phyloP scores from a whole-genome alignment of 169 alveolate genomes.

The Plasmodium reichenowi region DNA sequence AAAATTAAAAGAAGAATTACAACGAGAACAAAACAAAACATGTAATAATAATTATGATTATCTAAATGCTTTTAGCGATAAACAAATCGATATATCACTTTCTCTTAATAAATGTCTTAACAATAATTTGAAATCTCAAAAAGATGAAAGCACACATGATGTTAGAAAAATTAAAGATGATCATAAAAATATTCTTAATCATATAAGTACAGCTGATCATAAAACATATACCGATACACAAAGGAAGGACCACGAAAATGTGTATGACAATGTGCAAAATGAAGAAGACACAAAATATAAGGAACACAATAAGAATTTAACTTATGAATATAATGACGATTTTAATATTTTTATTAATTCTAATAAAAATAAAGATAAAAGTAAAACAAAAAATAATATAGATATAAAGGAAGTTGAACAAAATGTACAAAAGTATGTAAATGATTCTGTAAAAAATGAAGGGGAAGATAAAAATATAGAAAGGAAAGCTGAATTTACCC shows the following conservation, averaged over 20 bases:
- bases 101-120: not conserved
- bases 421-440: no score
- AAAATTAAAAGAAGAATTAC: constrained; percentile 43
- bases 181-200: not conserved
- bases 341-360: constrained; percentile 49
- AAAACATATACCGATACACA: not conserved
- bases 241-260: not conserved
- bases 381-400: constrained; percentile 8
- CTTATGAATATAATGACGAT: constrained; percentile 61
- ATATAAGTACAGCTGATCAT: not conserved
- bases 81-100: not conserved
- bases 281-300: not conserved
- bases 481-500: not conserved
- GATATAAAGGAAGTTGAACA: not conserved
- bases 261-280: not conserved
- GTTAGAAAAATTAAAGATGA: not conserved
- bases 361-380: constrained; percentile 7
- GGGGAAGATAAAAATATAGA: not conserved
- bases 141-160: not conserved
- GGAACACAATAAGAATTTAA: constrained; percentile 1
- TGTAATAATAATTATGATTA: constrained; percentile 1
- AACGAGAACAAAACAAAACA: constrained; percentile 6
- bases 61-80: constrained; percentile 12
- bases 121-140: not conserved
- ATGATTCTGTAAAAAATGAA: no score